These are phyloP conservation scores for Tagetes erecta DNA, from an alignment of 129 eudicot species.

Conservation along the genomic window DNA sequence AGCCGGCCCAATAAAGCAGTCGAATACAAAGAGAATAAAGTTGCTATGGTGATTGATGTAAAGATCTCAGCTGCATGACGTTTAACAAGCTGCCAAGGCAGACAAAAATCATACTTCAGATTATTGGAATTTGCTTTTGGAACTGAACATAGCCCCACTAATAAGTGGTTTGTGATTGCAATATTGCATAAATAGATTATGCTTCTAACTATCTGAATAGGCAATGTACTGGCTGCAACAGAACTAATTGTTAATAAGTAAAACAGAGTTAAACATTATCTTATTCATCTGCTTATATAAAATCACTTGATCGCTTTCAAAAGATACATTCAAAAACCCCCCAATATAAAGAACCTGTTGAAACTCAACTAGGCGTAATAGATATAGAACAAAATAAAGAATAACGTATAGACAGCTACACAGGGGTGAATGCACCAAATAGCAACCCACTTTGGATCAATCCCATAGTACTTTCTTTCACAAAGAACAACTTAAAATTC, in stretches of 20 bases:
- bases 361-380: neutral
- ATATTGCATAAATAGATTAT: neutral
- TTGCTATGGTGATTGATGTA: constrained; percentile 73
- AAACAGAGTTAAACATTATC: neutral
- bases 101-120: neutral
- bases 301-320: constrained; percentile 5
- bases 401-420: too few species aligned
- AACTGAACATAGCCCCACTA: too few species aligned
- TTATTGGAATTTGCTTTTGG: too few species aligned
- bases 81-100: constrained; percentile 72
- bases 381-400: too few species aligned
- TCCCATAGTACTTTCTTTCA: too few species aligned
- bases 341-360: neutral
- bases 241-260: neutral
- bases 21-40: constrained; percentile 85
- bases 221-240: neutral
- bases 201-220: neutral
- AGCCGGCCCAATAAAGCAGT: constrained; percentile 91
- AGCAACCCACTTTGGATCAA: too few species aligned
- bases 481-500: too few species aligned
- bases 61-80: constrained; percentile 99
- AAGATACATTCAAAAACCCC: neutral
- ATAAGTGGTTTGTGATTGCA: neutral
- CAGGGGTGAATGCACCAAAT: too few species aligned
- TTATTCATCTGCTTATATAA: neutral